These are phyloP conservation scores for Xylaria cubensis DNA, from an alignment of 495 filamentous ascomycete genomes.

Conservation along the genomic window DNA sequence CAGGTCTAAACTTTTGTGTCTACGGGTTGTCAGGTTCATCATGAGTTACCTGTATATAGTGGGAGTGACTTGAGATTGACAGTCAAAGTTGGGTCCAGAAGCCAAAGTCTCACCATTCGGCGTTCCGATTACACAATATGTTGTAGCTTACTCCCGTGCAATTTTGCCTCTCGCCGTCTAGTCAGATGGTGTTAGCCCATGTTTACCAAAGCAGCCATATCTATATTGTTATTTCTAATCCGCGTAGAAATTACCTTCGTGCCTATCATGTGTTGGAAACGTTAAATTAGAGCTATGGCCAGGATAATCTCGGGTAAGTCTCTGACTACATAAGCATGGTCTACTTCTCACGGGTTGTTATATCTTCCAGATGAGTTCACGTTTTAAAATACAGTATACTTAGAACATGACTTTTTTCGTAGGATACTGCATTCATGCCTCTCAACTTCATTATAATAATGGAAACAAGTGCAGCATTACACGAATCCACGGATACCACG, in stretches of 20 bases:
- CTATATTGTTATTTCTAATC: not conserved
- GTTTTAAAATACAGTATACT: not conserved
- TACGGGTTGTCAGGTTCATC: not conserved
- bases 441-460: not conserved
- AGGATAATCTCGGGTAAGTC: not conserved
- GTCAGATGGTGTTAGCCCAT: not conserved
- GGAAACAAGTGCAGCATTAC: not conserved
- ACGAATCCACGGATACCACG: conserved; percentile 56
- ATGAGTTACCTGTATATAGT: conserved; percentile 20
- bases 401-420: not conserved
- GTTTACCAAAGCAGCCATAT: not conserved
- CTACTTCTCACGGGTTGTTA: not conserved
- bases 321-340: not conserved
- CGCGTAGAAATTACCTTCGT: not conserved
- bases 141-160: not conserved
- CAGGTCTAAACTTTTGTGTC: conserved; percentile 35
- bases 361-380: not conserved
- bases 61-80: conserved; percentile 3
- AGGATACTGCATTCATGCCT: not conserved
- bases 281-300: not conserved
- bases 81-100: not conserved
- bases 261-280: not conserved
- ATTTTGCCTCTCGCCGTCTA: not conserved
- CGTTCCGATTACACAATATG: not conserved
- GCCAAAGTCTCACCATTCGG: not conserved